These are phyloP conservation scores for Pichia pseudocactophila DNA, from an alignment of 805 yeast genomes.

Conservation along the genomic window DNA sequence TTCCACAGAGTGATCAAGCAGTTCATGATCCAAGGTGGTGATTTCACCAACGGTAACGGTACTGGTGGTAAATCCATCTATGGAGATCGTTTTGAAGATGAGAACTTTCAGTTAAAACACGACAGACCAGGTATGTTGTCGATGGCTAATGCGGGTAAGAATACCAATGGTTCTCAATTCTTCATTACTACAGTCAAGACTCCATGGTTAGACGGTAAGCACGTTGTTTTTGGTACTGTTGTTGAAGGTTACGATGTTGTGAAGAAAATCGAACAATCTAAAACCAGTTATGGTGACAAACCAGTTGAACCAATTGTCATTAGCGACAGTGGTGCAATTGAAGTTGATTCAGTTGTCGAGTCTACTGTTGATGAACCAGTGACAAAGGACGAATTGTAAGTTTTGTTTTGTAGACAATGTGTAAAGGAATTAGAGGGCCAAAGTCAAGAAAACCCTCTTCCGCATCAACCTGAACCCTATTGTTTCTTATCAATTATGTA, in stretches of 20 bases:
- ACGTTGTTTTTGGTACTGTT: slow-evolving; percentile 96
- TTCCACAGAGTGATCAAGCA: slow-evolving; percentile 68
- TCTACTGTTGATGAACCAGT: slow-evolving; percentile 2
- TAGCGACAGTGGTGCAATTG: slow-evolving; percentile 62
- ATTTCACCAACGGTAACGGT: slow-evolving; percentile 61
- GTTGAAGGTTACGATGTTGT: slow-evolving; percentile 81
- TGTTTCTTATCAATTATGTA: no score
- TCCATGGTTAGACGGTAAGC: slow-evolving; percentile 87
- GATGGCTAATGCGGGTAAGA: slow-evolving; percentile 73
- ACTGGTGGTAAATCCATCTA: slow-evolving; percentile 70
- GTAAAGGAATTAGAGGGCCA: no score
- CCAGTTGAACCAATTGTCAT: slow-evolving; percentile 63
- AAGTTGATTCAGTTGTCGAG: slow-evolving; percentile 18
- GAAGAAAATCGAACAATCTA: slow-evolving; percentile 59
- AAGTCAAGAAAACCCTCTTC: no score
- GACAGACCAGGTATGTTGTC: slow-evolving; percentile 61
- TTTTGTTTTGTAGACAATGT: not conserved
- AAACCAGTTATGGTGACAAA: slow-evolving; percentile 60
- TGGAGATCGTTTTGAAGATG: slow-evolving; percentile 60
- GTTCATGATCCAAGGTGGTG: slow-evolving; percentile 80
- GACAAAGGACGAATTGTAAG: slow-evolving; percentile 30
- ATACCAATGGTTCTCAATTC: slow-evolving; percentile 90
- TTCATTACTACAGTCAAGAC: slow-evolving; percentile 90
- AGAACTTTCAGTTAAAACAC: slow-evolving; percentile 59
- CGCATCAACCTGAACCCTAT: no score